Percentiles rank a stretch among this genome's conserved stretches.
Evolutionary conservation across 2,329 filamentous ascomycete genomes (phyloP).

Genomic region (Aspergillus fructus): DNA sequence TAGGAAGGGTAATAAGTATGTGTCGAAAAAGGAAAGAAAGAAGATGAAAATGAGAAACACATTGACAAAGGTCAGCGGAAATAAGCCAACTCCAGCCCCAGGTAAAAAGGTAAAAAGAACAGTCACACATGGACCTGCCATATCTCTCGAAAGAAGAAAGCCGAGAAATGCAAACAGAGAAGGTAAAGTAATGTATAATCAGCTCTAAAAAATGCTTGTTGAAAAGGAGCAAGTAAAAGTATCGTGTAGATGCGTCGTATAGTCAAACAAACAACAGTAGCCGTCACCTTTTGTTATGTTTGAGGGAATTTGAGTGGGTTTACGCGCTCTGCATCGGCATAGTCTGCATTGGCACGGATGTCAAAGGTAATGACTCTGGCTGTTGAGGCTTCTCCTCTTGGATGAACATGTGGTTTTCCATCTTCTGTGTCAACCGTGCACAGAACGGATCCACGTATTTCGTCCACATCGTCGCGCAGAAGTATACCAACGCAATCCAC

Average conservation of each 20-base stretch:
- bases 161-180: background rate
- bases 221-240: background rate
- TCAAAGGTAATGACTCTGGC: constrained; percentile 19
- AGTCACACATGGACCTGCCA: background rate
- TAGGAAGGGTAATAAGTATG: background rate
- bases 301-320: background rate
- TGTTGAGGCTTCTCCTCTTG: constrained; percentile 36
- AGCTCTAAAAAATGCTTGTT: background rate
- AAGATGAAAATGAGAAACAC: background rate
- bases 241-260: constrained; percentile 5
- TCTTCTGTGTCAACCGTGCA: constrained; percentile 47
- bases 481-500: constrained; percentile 50
- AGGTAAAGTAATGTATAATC: background rate
- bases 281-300: background rate
- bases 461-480: constrained; percentile 52
- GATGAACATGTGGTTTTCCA: constrained; percentile 51
- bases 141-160: background rate
- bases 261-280: background rate
- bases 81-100: background rate
- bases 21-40: background rate
- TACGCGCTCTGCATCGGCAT: background rate
- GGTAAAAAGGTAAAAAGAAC: background rate
- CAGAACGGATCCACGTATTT: constrained; percentile 53
- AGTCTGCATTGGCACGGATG: constrained; percentile 27
- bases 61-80: background rate